A percentile compares a stretch with the other conserved stretches of the same genome.
Conservation (phyloP, 495 filamentous ascomycete genomes). For the Hypoxylon cercidicola region DNA sequence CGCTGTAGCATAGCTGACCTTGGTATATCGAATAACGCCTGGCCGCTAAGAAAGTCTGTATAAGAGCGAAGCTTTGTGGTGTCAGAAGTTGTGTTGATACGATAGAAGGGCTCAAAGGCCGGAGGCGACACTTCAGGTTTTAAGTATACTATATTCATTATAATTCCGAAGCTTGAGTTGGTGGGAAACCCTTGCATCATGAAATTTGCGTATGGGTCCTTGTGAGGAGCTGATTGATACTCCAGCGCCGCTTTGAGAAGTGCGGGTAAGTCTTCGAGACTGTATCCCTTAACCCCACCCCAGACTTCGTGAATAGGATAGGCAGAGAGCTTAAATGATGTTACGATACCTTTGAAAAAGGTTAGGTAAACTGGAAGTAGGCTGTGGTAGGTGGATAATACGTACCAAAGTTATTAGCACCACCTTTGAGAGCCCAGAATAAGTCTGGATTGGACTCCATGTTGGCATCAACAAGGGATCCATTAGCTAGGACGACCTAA, state of each 20-base stretch:
- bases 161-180: not conserved
- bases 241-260: not conserved
- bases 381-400: not conserved
- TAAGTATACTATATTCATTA: not conserved
- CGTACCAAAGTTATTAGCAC: slow-evolving; percentile 59
- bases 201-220: not conserved
- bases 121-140: not conserved
- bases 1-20: not conserved
- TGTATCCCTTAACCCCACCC: not conserved
- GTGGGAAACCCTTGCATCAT: not conserved
- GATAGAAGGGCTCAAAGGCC: not conserved
- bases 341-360: not conserved
- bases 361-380: not conserved
- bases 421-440: slow-evolving; percentile 63
- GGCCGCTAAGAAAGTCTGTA: not conserved
- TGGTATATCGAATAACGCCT: not conserved
- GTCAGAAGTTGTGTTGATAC: not conserved
- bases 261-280: not conserved
- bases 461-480: not conserved
- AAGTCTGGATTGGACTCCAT: slow-evolving; percentile 47
- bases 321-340: not conserved
- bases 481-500: not conserved
- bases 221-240: not conserved
- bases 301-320: not conserved
- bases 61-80: not conserved